Percentiles rank a stretch among this genome's conserved stretches.
phyloP scores from a whole-genome alignment of 2,329 filamentous ascomycete species.

The Neodidymelliopsis sp. region DNA sequence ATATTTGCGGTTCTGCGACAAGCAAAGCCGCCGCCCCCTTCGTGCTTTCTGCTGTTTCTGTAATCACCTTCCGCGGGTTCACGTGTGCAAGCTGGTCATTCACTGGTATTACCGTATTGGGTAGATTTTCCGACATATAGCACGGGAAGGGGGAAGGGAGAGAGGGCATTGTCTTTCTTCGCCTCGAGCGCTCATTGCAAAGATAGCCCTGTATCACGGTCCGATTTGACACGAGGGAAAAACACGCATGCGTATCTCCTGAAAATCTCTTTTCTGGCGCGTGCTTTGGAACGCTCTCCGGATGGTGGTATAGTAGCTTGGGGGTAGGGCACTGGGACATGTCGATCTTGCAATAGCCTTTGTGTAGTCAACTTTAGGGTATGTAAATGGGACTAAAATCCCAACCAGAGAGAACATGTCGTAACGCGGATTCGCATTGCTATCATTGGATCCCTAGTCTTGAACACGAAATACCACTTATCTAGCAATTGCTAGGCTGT shows the following conservation, averaged over 20 bases:
- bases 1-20: conserved; percentile 2
- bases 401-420: too few species aligned
- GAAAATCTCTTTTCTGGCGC: neutral
- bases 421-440: too few species aligned
- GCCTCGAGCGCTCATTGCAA: too few species aligned
- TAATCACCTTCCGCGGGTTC: conserved; percentile 7
- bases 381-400: too few species aligned
- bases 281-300: neutral
- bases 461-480: conserved; percentile 7
- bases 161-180: too few species aligned
- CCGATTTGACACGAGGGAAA: neutral
- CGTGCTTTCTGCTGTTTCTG: conserved; percentile 17
- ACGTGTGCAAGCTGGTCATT: conserved; percentile 1
- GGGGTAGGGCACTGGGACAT: conserved; percentile 1
- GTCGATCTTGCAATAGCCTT: conserved; percentile 15
- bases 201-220: conserved; percentile 3
- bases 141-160: too few species aligned
- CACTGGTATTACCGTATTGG: conserved; percentile 3
- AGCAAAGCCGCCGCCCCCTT: neutral
- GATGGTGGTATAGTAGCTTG: too few species aligned
- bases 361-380: conserved; percentile 8
- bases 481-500: too few species aligned
- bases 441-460: conserved; percentile 14
- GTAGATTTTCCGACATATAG: conserved; percentile 7
- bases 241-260: conserved; percentile 4